phyloP scores from a whole-genome alignment of 1,284 basidiomycete species.

The Tylopilus sp. region DNA sequence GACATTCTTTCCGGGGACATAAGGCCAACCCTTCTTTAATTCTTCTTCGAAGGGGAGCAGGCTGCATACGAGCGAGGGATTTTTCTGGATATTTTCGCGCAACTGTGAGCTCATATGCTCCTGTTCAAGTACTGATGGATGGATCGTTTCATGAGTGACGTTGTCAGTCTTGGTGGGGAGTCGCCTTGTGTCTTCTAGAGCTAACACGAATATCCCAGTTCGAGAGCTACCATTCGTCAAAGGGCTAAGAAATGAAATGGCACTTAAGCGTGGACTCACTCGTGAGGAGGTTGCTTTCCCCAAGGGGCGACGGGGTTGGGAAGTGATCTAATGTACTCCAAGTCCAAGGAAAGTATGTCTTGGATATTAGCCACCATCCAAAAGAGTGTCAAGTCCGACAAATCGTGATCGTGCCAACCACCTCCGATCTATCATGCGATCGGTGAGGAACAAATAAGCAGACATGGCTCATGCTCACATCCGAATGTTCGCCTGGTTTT shows the following conservation, averaged over 20 bases:
- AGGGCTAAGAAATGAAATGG: neutral
- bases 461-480: conserved; percentile 38
- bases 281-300: conserved; percentile 57
- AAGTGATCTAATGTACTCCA: conserved; percentile 48
- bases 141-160: conserved; percentile 58
- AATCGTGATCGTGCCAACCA: conserved; percentile 61
- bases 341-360: conserved; percentile 53
- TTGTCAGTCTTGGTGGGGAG: conserved; percentile 46
- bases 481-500: conserved; percentile 53
- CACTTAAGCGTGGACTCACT: conserved; percentile 40
- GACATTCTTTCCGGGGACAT: conserved; percentile 20
- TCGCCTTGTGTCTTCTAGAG: conserved; percentile 42
- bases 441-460: conserved; percentile 3
- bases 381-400: conserved; percentile 59
- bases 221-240: conserved; percentile 39
- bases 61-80: conserved; percentile 42
- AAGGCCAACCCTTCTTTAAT: conserved; percentile 46
- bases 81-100: conserved; percentile 34
- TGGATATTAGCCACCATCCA: conserved; percentile 67
- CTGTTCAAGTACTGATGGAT: conserved; percentile 56
- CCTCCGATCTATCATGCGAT: conserved; percentile 54
- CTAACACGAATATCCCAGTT: conserved; percentile 51
- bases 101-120: conserved; percentile 36
- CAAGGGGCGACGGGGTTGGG: conserved; percentile 52
- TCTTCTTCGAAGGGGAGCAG: conserved; percentile 54